Evolutionary conservation across 1,284 basidiomycete species (phyloP), one percentile per base, ranked within the genome.

Genomic region (Ceratobasidium papillatum): DNA sequence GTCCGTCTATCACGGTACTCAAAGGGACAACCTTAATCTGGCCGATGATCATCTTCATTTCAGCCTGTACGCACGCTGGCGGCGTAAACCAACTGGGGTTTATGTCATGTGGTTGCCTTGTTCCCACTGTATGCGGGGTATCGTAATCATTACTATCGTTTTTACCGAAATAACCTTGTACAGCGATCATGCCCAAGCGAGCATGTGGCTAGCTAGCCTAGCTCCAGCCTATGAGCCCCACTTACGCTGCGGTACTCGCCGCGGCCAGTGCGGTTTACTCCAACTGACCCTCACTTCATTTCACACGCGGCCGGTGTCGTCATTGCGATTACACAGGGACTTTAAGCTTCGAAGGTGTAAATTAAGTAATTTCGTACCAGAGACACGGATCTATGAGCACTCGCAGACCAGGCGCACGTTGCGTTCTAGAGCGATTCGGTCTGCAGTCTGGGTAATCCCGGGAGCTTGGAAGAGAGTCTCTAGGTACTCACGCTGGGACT

Each of bases 21-120:
- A 34, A 38, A 59, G 38, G 8, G 61, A 30, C 61, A 11, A 45
- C 12, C 27, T 38, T n/a, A 19, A 32, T 59, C 30, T 34, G 56
- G 34, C 14, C 17, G 30, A 59, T 36, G 56, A 59, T 59, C 30
- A 38, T 32, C 58, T 34, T 36, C 61, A 62, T 34, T 34, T 36
- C 61, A 62, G 32, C 61, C 61, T 43, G 34, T 62, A 38, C 22
- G 43, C 27, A 62, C 19, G 38, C 17, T 62, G 61, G 11, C 41
- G 43, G n/a, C 36, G 32, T 38, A 36, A 41, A 61, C 58, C 17
- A 19, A 43, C 25, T 45, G 11, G 58, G 52, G 52, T 27, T 25
- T 27, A 45, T 62, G 61, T 62, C 61, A 62, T 62, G 61, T 47
- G 61, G 38, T 14, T 41, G 59, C 61, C 61, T 47, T 22, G 61